A percentile compares a stretch with the other conserved stretches of the same genome.
phyloP scores from a whole-genome alignment of 306 rosid genomes.

The Herpetospermum pedunculosum region DNA sequence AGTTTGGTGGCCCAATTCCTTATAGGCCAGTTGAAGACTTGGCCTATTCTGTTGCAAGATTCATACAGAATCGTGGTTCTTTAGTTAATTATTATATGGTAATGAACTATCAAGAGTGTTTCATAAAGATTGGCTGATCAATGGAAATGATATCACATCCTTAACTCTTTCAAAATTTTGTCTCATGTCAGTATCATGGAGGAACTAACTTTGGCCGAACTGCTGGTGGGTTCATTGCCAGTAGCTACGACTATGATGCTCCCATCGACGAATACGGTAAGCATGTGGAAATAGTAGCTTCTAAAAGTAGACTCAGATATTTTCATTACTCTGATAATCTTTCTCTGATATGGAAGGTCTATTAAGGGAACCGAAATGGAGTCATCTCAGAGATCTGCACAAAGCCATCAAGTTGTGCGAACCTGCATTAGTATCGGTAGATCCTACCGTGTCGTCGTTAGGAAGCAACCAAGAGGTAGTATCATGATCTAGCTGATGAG shows the following conservation, averaged over 20 bases:
- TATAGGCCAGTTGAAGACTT: slow-evolving; percentile 76
- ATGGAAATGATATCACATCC: background rate
- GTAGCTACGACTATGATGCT: slow-evolving; percentile 92
- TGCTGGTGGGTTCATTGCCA: slow-evolving; percentile 81
- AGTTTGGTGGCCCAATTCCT: slow-evolving; percentile 78
- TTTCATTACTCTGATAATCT: slow-evolving; percentile 7
- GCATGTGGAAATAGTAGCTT: background rate
- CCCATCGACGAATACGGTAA: slow-evolving; percentile 90
- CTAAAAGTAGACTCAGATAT: background rate
- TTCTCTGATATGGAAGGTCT: slow-evolving; percentile 40
- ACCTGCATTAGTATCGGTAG: slow-evolving; percentile 51
- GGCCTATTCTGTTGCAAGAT: slow-evolving; percentile 75
- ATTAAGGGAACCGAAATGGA: slow-evolving; percentile 75
- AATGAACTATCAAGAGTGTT: background rate
- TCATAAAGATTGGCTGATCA: background rate
- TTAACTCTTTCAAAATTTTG: background rate
- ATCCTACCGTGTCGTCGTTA: slow-evolving; percentile 50
- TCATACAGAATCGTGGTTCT: slow-evolving; percentile 80
- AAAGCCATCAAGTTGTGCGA: slow-evolving; percentile 71
- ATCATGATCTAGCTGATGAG: slow-evolving; percentile 5
- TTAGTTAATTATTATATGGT: slow-evolving; percentile 89
- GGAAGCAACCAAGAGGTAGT: slow-evolving; percentile 68
- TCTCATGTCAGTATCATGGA: slow-evolving; percentile 67
- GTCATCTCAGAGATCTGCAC: slow-evolving; percentile 83
- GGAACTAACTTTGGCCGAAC: slow-evolving; percentile 97